phyloP scores from a whole-genome alignment of 2,329 filamentous ascomycete genomes.

The Fusarium sp. region DNA sequence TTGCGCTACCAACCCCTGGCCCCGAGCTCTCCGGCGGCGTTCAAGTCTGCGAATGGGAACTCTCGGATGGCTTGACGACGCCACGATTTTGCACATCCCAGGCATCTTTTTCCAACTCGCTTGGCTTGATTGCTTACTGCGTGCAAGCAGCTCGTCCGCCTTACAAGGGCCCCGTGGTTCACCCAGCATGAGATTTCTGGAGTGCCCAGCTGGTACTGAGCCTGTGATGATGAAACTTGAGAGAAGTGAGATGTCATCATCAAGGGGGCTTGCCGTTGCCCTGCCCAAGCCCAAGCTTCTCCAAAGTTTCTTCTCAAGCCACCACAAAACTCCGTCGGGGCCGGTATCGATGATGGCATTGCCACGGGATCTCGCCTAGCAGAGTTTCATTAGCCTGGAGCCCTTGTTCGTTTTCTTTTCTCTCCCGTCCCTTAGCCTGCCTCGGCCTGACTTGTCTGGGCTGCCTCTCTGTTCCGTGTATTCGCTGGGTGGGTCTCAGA shows the following conservation, averaged over 20 bases:
- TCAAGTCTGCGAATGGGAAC: conserved; percentile 43
- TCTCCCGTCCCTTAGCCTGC: not conserved
- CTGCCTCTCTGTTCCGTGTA: not conserved
- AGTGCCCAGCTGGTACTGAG: conserved; percentile 9
- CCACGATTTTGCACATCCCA: conserved; percentile 27
- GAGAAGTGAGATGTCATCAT: conserved; percentile 36
- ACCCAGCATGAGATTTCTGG: conserved; percentile 24
- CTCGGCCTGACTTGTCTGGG: not conserved
- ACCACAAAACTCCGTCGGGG: conserved; percentile 30
- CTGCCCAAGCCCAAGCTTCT: conserved; percentile 20
- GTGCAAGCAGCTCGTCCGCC: not conserved
- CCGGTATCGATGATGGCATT: conserved; percentile 34
- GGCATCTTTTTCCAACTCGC: conserved; percentile 20
- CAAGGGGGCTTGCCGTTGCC: conserved; percentile 29
- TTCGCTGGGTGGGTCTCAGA: not conserved
- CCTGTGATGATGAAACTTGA: conserved; percentile 25
- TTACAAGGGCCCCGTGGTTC: conserved; percentile 15
- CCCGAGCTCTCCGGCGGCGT: conserved; percentile 43
- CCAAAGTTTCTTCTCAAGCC: not conserved
- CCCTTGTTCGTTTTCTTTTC: not conserved
- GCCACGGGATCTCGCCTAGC: not conserved
- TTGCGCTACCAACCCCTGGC: conserved; percentile 22
- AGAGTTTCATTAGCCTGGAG: conserved; percentile 6
- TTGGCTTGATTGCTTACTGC: conserved; percentile 4
- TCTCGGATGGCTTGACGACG: conserved; percentile 31